Evolutionary conservation across 202 grass and related monocot species (phyloP).

Genomic region (Setaria italica): DNA sequence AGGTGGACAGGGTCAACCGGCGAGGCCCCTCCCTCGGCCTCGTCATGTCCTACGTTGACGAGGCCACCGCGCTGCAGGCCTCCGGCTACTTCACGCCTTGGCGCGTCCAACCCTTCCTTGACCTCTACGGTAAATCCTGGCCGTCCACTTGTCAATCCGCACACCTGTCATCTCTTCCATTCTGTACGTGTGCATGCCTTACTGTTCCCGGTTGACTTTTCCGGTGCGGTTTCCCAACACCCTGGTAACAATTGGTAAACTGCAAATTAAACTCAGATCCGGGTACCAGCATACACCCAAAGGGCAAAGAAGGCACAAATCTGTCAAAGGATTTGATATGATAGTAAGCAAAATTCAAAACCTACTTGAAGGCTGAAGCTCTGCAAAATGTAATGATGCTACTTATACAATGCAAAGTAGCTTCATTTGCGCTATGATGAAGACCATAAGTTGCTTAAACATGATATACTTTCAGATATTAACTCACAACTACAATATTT

Average conservation of each 20-base stretch:
- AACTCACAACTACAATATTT: neutral
- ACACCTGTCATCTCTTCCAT: neutral
- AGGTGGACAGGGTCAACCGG: slow-evolving; percentile 54
- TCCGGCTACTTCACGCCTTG: slow-evolving; percentile 71
- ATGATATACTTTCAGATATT: neutral
- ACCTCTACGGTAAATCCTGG: slow-evolving; percentile 62
- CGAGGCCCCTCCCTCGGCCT: slow-evolving; percentile 60
- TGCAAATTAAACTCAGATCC: neutral
- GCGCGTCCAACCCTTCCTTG: slow-evolving; percentile 56
- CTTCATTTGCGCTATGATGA: neutral
- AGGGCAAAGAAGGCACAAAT: neutral
- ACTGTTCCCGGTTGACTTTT: slow-evolving; percentile 13
- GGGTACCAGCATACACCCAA: neutral
- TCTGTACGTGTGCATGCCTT: neutral
- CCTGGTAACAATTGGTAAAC: neutral
- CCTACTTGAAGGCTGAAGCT: neutral
- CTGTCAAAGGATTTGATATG: neutral
- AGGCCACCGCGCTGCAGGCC: slow-evolving; percentile 66
- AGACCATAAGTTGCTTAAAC: neutral
- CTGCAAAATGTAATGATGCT: neutral
- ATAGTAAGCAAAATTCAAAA: neutral
- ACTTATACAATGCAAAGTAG: neutral
- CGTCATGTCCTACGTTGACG: slow-evolving; percentile 74
- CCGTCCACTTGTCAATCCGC: slow-evolving; percentile 16
- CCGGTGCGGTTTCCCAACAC: neutral